Percentiles rank a stretch among this genome's conserved stretches.
Evolutionary conservation across 129 eudicot genomes (phyloP).

Genomic region (Saposhnikovia divaricata): DNA sequence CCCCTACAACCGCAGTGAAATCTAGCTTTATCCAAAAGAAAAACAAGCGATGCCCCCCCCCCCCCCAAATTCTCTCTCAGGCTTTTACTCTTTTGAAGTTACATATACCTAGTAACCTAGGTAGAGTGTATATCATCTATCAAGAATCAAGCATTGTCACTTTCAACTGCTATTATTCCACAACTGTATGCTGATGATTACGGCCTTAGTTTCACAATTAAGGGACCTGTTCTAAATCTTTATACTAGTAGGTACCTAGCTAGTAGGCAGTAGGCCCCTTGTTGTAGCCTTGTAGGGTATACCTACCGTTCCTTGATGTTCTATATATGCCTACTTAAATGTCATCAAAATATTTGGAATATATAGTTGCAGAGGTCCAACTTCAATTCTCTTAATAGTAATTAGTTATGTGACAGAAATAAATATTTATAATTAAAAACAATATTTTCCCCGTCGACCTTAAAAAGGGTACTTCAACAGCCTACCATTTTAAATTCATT

Average conservation of each 20-base stretch:
- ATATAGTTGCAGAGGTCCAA: neutral
- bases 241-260: neutral
- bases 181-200: neutral
- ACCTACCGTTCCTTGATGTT: neutral
- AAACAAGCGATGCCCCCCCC: neutral
- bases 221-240: neutral
- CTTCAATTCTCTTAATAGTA: neutral
- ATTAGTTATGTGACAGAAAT: no score
- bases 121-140: neutral
- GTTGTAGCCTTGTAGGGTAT: neutral
- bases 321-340: neutral
- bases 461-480: no score
- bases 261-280: neutral
- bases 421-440: no score
- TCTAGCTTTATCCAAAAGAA: neutral
- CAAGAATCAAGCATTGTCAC: neutral
- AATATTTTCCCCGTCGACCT: neutral
- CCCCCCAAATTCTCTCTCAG: neutral
- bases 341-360: neutral
- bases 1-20: constrained; percentile 1
- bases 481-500: no score
- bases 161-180: constrained; percentile 7
- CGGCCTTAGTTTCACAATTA: constrained; percentile 4
- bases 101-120: constrained; percentile 4
- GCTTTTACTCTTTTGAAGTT: constrained; percentile 6